These are phyloP conservation scores for Mycotypha africana DNA, from an alignment of 371 early-diverging fungal species.

Conservation along the genomic window DNA sequence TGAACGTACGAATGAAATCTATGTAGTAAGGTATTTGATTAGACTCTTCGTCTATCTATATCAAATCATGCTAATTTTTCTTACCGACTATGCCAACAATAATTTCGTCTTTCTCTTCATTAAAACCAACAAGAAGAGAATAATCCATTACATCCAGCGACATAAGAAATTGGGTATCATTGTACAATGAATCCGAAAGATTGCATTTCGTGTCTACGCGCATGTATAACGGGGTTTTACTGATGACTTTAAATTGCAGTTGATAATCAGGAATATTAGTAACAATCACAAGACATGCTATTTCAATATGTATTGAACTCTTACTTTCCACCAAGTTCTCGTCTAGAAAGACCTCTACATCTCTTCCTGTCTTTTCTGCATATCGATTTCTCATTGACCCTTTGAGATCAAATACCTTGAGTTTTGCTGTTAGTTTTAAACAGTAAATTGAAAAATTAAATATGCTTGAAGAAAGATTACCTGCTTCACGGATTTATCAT, in stretches of 20 bases:
- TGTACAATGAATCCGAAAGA: slow-evolving; percentile 72
- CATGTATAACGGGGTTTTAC: slow-evolving; percentile 83
- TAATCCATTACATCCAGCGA: slow-evolving; percentile 94
- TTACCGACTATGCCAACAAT: slow-evolving; percentile 90
- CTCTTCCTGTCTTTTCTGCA: slow-evolving; percentile 77
- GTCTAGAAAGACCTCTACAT: slow-evolving; percentile 86
- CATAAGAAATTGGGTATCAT: slow-evolving; percentile 87
- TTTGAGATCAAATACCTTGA: slow-evolving; percentile 91
- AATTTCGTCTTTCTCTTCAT: slow-evolving; percentile 74
- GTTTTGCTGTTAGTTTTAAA: no score
- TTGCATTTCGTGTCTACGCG: slow-evolving; percentile 81
- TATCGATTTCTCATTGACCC: slow-evolving; percentile 93
- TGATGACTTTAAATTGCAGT: slow-evolving; percentile 61
- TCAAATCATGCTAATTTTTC: slow-evolving; percentile 8
- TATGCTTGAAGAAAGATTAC: slow-evolving; percentile 27
- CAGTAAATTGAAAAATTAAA: no score
- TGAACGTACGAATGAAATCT: slow-evolving; percentile 94
- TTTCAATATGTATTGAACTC: not conserved
- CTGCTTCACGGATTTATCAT: slow-evolving; percentile 65
- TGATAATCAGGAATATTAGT: not conserved
- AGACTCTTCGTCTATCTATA: not conserved
- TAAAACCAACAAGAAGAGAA: slow-evolving; percentile 88
- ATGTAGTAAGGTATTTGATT: not conserved
- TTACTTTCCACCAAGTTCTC: slow-evolving; percentile 85
- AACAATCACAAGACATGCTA: not conserved